phyloP scores from a whole-genome alignment of 805 yeast species.

The Lipomyces yamadae region DNA sequence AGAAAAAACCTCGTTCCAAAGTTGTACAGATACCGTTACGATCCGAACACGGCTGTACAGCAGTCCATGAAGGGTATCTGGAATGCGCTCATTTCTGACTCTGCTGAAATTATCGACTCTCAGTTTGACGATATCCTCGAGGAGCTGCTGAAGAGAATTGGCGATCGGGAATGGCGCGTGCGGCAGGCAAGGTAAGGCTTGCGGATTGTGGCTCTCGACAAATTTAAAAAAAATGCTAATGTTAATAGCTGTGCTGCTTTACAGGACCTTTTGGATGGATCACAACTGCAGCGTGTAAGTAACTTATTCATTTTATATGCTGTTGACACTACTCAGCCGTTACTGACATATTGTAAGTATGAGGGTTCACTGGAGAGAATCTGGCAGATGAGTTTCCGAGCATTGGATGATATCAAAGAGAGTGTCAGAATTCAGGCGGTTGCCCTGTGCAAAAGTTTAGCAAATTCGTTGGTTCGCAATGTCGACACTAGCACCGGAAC shows the following conservation, averaged over 20 bases:
- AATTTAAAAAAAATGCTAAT: background rate
- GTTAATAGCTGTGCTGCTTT: constrained; percentile 29
- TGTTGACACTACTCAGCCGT: background rate
- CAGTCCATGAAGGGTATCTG: constrained; percentile 88
- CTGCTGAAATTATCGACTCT: constrained; percentile 57
- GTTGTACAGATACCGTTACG: constrained; percentile 80
- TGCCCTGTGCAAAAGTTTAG: constrained; percentile 66
- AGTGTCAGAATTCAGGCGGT: constrained; percentile 85
- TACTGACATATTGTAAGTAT: constrained; percentile 14
- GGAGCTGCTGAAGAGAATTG: constrained; percentile 71
- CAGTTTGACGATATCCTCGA: constrained; percentile 63
- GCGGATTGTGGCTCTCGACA: constrained; percentile 52
- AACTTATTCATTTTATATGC: background rate
- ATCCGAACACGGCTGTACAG: constrained; percentile 76
- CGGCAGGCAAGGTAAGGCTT: constrained; percentile 64
- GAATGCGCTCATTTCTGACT: constrained; percentile 66
- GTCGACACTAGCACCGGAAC: constrained; percentile 53
- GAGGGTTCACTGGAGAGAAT: constrained; percentile 62
- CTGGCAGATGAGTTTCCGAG: constrained; percentile 88
- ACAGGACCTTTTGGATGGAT: constrained; percentile 66
- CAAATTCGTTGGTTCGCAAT: constrained; percentile 63
- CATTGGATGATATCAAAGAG: constrained; percentile 92
- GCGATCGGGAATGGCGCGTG: constrained; percentile 88
- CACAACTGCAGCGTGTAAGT: constrained; percentile 56
- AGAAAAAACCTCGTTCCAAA: constrained; percentile 75